Percentiles rank a stretch among this genome's conserved stretches.
phyloP scores from a whole-genome alignment of 192 early-diverging fungal species.

The Funneliformis geosporum region DNA sequence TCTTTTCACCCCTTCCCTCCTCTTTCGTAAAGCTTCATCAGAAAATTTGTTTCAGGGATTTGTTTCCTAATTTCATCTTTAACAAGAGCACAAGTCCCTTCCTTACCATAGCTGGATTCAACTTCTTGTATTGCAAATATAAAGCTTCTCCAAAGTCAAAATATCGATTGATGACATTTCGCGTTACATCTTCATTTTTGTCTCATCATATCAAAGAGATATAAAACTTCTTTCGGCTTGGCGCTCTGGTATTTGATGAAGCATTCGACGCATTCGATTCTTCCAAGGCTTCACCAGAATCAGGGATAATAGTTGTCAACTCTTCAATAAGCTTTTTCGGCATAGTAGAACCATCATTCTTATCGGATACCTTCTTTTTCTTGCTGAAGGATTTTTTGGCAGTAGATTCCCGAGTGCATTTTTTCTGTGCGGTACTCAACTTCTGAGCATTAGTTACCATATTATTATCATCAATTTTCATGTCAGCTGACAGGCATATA shows the following conservation, averaged over 20 bases:
- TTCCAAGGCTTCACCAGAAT: too few species aligned
- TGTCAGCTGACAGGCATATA: too few species aligned
- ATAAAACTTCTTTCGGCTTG: not conserved
- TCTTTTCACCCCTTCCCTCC: not conserved
- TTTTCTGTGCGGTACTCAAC: not conserved
- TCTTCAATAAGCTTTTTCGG: not conserved
- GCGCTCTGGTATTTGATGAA: too few species aligned
- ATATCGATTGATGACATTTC: not conserved
- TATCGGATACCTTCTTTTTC: not conserved
- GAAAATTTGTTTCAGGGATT: not conserved
- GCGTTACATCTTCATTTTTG: not conserved
- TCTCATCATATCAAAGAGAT: not conserved
- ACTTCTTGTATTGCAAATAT: not conserved
- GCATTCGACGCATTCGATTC: too few species aligned
- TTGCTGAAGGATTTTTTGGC: not conserved
- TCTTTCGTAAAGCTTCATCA: too few species aligned
- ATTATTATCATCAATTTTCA: too few species aligned
- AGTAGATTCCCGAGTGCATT: not conserved
- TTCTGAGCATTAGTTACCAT: too few species aligned
- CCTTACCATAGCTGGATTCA: not conserved
- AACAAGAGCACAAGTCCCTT: not conserved
- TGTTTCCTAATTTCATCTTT: not conserved
- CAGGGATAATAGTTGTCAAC: too few species aligned
- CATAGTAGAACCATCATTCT: not conserved
- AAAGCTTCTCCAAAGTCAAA: not conserved